Evolutionary conservation across 305 asterid species (phyloP).

Genomic region (Solanum hybrid): DNA sequence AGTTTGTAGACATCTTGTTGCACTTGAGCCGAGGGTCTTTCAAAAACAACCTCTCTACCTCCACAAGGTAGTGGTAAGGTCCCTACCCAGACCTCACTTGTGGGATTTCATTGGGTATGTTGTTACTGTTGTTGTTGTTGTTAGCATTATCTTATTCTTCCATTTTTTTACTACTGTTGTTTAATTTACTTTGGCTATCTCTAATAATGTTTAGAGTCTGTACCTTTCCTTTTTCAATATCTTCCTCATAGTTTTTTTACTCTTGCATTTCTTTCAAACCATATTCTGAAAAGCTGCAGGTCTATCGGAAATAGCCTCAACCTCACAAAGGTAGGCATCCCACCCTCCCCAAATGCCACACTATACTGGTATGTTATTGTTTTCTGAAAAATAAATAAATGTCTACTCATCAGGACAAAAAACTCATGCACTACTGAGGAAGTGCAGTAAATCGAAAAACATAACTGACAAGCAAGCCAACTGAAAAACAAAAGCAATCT

Average conservation of each 20-base stretch:
- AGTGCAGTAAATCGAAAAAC: neutral
- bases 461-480: neutral
- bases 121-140: neutral
- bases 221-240: neutral
- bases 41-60: neutral
- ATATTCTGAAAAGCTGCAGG: neutral
- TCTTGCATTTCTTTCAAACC: neutral
- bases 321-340: neutral
- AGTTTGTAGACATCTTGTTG: neutral
- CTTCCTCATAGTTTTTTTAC: neutral
- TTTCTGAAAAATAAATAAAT: neutral
- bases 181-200: neutral
- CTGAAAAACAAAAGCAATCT: neutral
- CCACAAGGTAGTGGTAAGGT: neutral
- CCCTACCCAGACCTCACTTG: neutral
- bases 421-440: neutral
- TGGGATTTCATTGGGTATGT: neutral
- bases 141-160: neutral
- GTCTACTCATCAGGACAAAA: neutral
- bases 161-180: neutral
- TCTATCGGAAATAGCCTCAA: neutral
- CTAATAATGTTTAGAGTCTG: neutral
- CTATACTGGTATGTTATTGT: neutral
- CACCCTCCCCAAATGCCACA: neutral
- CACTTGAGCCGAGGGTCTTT: neutral